phyloP scores from a whole-genome alignment of 192 early-diverging fungal genomes.

The Coemansia sp. region DNA sequence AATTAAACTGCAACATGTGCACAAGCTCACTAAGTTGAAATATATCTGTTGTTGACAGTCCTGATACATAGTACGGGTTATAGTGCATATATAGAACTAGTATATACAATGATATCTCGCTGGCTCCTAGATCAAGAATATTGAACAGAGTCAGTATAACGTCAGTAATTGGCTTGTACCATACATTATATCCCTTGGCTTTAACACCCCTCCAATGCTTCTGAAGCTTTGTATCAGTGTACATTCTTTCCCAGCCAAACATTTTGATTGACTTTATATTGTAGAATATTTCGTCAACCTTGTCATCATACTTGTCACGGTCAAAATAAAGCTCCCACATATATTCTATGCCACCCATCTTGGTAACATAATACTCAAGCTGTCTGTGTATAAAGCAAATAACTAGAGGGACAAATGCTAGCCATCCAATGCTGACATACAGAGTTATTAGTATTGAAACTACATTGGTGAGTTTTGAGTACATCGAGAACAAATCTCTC shows the following conservation, averaged over 20 bases:
- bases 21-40: not conserved
- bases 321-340: not conserved
- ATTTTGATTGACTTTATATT: slow-evolving; percentile 6
- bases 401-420: slow-evolving; percentile 16
- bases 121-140: not conserved
- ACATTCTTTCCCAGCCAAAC: slow-evolving; percentile 47
- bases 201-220: not conserved
- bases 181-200: not conserved
- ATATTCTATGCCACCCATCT: not conserved
- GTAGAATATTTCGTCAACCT: not conserved
- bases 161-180: not conserved
- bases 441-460: slow-evolving; percentile 7
- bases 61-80: too few species aligned
- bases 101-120: not conserved
- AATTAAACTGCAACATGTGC: not conserved
- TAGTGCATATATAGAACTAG: not conserved
- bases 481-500: not conserved
- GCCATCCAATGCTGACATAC: slow-evolving; percentile 18
- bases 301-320: not conserved
- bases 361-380: not conserved
- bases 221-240: slow-evolving; percentile 18
- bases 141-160: not conserved
- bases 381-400: not conserved
- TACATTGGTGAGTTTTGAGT: not conserved
- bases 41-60: not conserved